Conservation (phyloP, 2,329 filamentous ascomycete species). For the Exophiala sp. region DNA sequence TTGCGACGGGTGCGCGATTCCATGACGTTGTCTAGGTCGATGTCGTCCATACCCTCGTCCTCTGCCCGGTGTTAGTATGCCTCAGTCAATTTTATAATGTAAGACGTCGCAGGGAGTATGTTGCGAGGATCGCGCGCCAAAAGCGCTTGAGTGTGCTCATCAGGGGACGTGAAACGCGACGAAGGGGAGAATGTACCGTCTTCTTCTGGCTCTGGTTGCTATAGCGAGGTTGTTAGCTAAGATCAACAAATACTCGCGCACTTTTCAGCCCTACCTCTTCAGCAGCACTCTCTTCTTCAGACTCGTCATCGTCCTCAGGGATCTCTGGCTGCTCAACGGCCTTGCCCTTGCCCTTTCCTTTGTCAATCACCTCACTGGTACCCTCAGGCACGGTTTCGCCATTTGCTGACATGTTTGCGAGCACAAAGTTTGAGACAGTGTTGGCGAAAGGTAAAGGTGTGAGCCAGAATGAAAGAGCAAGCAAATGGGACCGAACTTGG, state of each 20-base stretch:
- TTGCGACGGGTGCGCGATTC: constrained; percentile 86
- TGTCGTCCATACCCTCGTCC: constrained; percentile 83
- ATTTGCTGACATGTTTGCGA: constrained; percentile 27
- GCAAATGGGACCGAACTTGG: too few relatives aligned
- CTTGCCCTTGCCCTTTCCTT: constrained; percentile 83
- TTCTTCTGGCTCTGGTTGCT: constrained; percentile 21
- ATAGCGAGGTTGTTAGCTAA: constrained; percentile 8
- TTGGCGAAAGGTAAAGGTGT: not conserved
- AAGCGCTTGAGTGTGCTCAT: not conserved
- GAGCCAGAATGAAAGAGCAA: not conserved
- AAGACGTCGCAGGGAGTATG: not conserved
- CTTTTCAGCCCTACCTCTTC: constrained; percentile 39
- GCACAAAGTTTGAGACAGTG: not conserved
- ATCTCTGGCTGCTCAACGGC: constrained; percentile 54
- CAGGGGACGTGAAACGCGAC: not conserved
- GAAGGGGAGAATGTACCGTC: constrained; percentile 14
- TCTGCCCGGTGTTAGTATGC: constrained; percentile 46
- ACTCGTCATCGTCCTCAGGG: constrained; percentile 68
- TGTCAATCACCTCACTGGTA: constrained; percentile 32
- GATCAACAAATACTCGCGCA: not conserved
- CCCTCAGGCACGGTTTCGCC: constrained; percentile 23
- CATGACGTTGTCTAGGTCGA: constrained; percentile 87
- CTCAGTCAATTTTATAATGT: not conserved
- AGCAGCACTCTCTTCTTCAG: constrained; percentile 65
- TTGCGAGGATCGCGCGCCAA: not conserved